These are phyloP conservation scores for Macrolepiota dolichaula DNA, from an alignment of 768 basidiomycete genomes.

Conservation along the genomic window DNA sequence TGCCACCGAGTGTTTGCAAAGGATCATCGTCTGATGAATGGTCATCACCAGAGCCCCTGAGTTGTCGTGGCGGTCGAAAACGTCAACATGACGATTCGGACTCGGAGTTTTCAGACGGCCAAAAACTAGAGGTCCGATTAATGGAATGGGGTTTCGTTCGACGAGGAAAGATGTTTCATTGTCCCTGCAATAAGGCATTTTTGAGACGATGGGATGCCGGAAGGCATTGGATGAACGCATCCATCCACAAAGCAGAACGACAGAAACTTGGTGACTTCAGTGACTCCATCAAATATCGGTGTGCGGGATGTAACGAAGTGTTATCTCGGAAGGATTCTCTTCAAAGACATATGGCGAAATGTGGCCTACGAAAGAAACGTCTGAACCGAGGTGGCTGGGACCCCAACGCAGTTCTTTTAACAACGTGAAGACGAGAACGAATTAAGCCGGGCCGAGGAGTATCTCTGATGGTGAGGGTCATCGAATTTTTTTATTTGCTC, in stretches of 20 bases:
- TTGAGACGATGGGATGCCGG: background rate
- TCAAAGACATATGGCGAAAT: background rate
- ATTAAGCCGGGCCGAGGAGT: background rate
- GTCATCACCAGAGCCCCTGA: background rate
- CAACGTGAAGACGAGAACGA: background rate
- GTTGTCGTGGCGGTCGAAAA: background rate
- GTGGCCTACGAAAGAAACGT: slow-evolving; percentile 1
- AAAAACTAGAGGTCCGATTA: background rate
- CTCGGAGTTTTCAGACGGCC: background rate
- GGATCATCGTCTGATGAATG: background rate
- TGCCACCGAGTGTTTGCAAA: background rate
- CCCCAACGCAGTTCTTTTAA: background rate
- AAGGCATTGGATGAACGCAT: background rate
- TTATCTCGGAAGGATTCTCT: slow-evolving; percentile 1
- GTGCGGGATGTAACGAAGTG: background rate
- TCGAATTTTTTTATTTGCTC: background rate
- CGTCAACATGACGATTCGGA: background rate
- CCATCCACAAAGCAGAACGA: background rate
- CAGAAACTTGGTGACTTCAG: background rate
- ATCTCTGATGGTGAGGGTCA: background rate
- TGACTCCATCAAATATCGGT: background rate
- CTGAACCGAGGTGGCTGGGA: background rate
- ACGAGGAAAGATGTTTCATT: background rate
- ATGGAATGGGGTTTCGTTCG: background rate
- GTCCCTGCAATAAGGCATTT: background rate